phyloP scores from a whole-genome alignment of 1,139 yeast species.

The Geotrichum fermentans region DNA sequence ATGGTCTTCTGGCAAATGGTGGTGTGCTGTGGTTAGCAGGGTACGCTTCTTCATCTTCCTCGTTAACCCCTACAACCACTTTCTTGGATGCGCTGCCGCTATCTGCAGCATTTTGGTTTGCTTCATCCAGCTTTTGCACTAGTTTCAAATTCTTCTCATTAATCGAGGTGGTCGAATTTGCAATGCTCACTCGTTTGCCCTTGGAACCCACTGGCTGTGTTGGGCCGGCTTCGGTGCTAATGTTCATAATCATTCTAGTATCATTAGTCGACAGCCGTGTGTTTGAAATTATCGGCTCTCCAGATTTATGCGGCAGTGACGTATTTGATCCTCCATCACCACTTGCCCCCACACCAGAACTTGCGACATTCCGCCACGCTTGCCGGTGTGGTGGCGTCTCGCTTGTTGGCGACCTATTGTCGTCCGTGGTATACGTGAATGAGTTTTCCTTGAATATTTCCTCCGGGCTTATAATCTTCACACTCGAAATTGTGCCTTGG shows the following conservation, averaged over 20 bases:
- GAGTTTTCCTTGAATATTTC: conserved; percentile 5
- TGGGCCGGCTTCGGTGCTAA: not conserved
- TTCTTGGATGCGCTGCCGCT: not conserved
- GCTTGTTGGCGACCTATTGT: not conserved
- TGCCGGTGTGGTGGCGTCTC: not conserved
- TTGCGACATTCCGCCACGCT: not conserved
- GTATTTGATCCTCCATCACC: not conserved
- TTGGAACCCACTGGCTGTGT: not conserved
- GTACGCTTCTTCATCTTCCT: not conserved
- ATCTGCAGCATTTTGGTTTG: not conserved
- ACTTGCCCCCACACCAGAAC: not conserved
- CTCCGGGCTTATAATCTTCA: conserved; percentile 7
- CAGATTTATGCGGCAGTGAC: not conserved
- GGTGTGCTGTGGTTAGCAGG: not conserved
- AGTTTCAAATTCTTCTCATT: conserved; percentile 5
- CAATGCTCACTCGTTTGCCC: conserved; percentile 1
- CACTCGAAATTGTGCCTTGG: conserved; percentile 5
- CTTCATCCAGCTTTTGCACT: not conserved
- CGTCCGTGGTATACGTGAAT: conserved; percentile 5
- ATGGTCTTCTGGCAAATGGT: not conserved
- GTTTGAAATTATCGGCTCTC: not conserved
- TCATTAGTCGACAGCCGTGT: conserved; percentile 6
- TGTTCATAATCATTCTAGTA: conserved; percentile 11
- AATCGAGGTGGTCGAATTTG: conserved; percentile 1
- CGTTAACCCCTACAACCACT: not conserved